phyloP scores from a whole-genome alignment of 139 green algal species.

The Closterium sp. region DNA sequence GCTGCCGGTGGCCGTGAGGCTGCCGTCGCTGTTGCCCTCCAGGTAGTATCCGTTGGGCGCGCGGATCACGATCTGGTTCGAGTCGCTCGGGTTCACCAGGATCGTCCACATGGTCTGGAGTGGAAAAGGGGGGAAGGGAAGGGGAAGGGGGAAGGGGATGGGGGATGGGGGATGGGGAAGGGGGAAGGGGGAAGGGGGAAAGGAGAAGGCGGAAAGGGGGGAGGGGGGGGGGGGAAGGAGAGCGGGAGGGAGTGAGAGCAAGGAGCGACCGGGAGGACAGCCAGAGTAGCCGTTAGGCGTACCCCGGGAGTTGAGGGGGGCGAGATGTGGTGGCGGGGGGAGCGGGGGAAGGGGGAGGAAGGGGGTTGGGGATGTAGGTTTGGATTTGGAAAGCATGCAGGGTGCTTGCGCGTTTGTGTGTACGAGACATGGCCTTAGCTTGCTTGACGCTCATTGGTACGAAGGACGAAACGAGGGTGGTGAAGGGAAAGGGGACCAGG shows the following conservation, averaged over 20 bases:
- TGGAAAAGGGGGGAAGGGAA: neutral
- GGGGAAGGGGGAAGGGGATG: too few relatives aligned
- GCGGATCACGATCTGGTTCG: neutral
- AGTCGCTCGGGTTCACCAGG: neutral
- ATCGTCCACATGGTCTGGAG: neutral
- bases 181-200: too few relatives aligned
- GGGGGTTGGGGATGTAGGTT: neutral
- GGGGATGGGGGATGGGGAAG: too few relatives aligned
- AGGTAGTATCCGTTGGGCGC: conserved; percentile 22
- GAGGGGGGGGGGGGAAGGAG: too few relatives aligned
- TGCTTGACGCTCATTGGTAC: too few relatives aligned
- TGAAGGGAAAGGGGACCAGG: too few relatives aligned
- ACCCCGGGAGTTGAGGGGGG: neutral
- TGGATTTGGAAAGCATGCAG: neutral
- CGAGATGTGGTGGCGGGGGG: neutral
- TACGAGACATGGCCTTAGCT: too few relatives aligned
- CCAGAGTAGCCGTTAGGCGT: neutral
- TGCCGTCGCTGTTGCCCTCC: neutral
- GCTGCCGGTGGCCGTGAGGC: conserved; percentile 1
- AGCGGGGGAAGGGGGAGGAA: neutral
- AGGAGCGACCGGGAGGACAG: too few relatives aligned
- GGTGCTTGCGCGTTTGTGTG: too few relatives aligned
- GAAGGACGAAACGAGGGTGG: too few relatives aligned
- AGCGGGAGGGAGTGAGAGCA: too few relatives aligned
- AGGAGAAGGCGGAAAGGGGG: too few relatives aligned